These are phyloP conservation scores for Lycium barbarum DNA, from an alignment of 257 asterid genomes.

Conservation along the genomic window DNA sequence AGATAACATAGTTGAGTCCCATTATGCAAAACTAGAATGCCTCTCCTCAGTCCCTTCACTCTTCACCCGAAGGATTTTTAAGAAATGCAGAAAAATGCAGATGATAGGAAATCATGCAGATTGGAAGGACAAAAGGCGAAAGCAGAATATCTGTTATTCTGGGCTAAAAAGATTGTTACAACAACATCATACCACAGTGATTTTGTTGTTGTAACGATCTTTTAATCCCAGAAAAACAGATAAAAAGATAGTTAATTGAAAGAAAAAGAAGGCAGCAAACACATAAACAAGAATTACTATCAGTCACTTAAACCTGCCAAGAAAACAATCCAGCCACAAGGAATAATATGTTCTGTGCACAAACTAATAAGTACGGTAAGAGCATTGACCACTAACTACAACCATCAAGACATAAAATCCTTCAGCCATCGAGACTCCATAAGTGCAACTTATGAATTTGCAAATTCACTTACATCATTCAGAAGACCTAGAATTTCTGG, in stretches of 20 bases:
- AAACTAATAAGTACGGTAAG: constrained; percentile 1
- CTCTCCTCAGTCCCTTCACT: background rate
- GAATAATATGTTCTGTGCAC: constrained; percentile 21
- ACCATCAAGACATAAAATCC: constrained; percentile 16
- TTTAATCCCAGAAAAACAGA: background rate
- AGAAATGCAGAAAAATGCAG: background rate
- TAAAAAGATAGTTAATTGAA: background rate
- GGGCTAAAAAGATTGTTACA: too few species aligned
- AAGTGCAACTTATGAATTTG: constrained; percentile 2
- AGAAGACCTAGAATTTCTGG: constrained; percentile 65
- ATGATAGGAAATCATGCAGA: constrained; percentile 4
- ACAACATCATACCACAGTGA: too few species aligned
- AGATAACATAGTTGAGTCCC: background rate
- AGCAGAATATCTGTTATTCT: background rate
- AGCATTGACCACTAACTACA: background rate
- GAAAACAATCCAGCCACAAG: background rate
- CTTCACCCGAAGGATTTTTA: background rate
- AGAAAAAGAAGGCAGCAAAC: background rate
- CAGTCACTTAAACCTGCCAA: background rate
- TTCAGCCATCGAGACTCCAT: constrained; percentile 26
- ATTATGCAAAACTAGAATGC: background rate
- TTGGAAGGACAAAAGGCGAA: background rate
- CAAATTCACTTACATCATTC: constrained; percentile 51
- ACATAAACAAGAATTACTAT: background rate
- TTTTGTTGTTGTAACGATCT: too few species aligned